phyloP scores from a whole-genome alignment of 441 rosid genomes.

The Euphorbia schlechtendalii region DNA sequence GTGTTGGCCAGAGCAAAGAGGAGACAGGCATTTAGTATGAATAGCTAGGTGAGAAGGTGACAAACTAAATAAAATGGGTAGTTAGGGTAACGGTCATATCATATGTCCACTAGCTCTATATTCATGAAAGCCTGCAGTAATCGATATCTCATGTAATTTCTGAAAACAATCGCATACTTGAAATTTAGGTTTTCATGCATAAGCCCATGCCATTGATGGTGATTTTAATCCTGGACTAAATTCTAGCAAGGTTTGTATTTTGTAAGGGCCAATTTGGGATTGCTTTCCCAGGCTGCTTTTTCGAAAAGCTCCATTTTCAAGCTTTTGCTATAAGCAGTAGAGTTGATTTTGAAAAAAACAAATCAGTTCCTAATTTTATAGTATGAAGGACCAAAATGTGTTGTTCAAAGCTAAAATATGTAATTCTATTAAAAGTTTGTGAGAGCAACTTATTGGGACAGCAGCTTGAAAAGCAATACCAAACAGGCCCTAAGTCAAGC shows the following conservation, averaged over 20 bases:
- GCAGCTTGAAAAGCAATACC: no score
- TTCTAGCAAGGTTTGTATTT: background rate
- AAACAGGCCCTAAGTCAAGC: no score
- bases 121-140: background rate
- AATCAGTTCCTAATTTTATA: no score
- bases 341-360: no score
- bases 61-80: background rate
- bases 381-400: no score
- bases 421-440: no score
- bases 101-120: background rate
- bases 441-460: no score
- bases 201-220: background rate
- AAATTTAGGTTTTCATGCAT: background rate
- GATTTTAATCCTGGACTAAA: background rate
- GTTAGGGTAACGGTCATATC: background rate
- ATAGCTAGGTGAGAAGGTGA: background rate
- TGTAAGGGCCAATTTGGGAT: no score
- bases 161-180: background rate
- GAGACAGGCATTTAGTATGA: background rate
- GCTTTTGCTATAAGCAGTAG: no score
- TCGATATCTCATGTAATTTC: background rate
- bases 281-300: no score
- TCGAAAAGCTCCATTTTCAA: no score
- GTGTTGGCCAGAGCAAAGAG: background rate
- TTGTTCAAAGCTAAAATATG: no score